Evolutionary conservation across 2,329 filamentous ascomycete genomes (phyloP).

Genomic region (Scorias spongiosa): DNA sequence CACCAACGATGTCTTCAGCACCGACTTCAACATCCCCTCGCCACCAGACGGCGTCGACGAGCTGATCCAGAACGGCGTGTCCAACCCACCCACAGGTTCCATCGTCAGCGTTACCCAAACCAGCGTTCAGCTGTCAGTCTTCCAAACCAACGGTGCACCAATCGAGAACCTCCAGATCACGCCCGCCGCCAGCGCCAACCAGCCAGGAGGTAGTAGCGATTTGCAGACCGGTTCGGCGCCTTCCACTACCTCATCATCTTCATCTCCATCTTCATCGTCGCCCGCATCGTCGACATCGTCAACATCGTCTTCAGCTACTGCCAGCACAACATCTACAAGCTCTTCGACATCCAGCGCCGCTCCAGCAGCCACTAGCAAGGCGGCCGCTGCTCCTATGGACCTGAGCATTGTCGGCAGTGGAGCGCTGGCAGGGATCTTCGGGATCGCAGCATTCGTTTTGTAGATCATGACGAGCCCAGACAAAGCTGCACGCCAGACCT

Average conservation of each 20-base stretch:
- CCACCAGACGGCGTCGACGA: constrained; percentile 52
- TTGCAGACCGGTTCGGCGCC: constrained; percentile 10
- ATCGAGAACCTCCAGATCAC: constrained; percentile 50
- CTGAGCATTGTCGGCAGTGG: background rate
- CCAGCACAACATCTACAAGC: background rate
- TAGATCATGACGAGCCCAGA: background rate
- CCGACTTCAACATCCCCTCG: constrained; percentile 61
- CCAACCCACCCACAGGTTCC: constrained; percentile 39
- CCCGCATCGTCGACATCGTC: background rate
- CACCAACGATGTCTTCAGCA: constrained; percentile 50
- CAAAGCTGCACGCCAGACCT: too few species aligned
- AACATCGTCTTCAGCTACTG: background rate
- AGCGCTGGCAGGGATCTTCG: background rate
- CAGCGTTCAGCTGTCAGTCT: constrained; percentile 42
- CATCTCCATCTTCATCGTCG: background rate
- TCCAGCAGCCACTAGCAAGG: background rate
- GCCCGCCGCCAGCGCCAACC: constrained; percentile 38
- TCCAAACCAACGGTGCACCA: constrained; percentile 37
- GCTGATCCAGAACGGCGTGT: constrained; percentile 64
- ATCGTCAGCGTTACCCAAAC: constrained; percentile 45
- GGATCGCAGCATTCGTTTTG: background rate
- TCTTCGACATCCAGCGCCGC: background rate
- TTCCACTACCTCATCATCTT: background rate
- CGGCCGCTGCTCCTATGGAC: background rate
- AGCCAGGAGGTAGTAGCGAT: constrained; percentile 30